Conservation (phyloP, 768 basidiomycete genomes). For the Psilocybe sp. region DNA sequence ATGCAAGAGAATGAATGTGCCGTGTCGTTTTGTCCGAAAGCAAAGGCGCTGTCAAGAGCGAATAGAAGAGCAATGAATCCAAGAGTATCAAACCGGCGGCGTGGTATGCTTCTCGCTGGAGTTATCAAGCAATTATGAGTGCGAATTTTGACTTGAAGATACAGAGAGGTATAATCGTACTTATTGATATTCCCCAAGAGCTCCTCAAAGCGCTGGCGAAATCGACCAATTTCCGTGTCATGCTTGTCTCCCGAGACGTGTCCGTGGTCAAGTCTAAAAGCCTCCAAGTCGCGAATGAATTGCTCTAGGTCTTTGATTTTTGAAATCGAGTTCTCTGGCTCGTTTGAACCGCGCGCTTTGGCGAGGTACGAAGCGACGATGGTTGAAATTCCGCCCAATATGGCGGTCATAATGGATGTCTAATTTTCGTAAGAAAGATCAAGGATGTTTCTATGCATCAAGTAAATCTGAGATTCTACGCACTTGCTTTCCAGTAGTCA, state of each 20-base stretch:
- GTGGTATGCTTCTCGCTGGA: too few relatives aligned
- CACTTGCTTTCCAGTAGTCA: conserved; percentile 38
- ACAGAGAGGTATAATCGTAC: conserved; percentile 9
- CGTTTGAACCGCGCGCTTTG: conserved; percentile 62
- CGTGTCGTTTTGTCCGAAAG: too few relatives aligned
- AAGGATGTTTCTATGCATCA: too few relatives aligned
- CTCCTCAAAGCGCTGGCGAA: conserved; percentile 24
- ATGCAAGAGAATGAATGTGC: too few relatives aligned
- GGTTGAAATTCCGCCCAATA: conserved; percentile 61
- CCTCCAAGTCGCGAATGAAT: conserved; percentile 60
- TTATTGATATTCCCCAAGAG: conserved; percentile 26
- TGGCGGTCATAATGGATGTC: not conserved
- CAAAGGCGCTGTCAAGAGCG: too few relatives aligned
- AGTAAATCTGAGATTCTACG: too few relatives aligned
- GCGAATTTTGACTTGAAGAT: not conserved
- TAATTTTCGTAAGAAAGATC: not conserved
- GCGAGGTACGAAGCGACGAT: conserved; percentile 72
- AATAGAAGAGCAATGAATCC: too few relatives aligned
- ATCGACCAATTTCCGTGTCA: conserved; percentile 26
- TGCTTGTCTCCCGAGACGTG: conserved; percentile 32
- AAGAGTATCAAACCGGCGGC: too few relatives aligned
- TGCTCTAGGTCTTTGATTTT: conserved; percentile 62
- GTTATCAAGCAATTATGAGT: not conserved
- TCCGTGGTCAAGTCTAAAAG: conserved; percentile 58
- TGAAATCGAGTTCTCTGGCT: conserved; percentile 61